Conservation (phyloP, 2,329 filamentous ascomycete genomes). For the Pyricularia pennisetigena region DNA sequence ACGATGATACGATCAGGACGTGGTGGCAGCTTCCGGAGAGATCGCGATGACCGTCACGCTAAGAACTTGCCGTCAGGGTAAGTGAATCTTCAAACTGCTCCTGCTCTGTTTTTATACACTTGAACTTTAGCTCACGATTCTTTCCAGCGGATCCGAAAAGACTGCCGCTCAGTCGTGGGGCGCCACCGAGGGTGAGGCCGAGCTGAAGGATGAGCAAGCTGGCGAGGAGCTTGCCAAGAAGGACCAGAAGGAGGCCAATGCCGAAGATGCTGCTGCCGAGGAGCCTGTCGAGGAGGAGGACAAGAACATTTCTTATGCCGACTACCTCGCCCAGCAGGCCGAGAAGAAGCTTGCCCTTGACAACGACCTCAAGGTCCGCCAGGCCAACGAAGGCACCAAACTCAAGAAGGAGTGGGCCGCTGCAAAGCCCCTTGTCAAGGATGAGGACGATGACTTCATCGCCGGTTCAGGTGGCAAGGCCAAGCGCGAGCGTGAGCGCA, state of each 20-base stretch:
- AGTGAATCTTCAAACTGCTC: conserved; percentile 27
- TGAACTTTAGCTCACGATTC: conserved; percentile 12
- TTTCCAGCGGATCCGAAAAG: conserved; percentile 60
- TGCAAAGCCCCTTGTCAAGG: conserved; percentile 62
- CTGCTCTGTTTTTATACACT: conserved; percentile 7
- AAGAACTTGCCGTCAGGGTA: conserved; percentile 25
- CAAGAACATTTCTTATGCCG: conserved; percentile 81
- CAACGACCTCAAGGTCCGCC: conserved; percentile 63
- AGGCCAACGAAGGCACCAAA: conserved; percentile 87
- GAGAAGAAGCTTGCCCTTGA: conserved; percentile 69
- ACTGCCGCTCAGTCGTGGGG: conserved; percentile 88
- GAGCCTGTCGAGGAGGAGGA: conserved; percentile 59
- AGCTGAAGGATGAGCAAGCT: conserved; percentile 84
- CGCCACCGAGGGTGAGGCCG: conserved; percentile 67
- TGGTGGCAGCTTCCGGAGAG: conserved; percentile 40
- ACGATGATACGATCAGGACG: conserved; percentile 30
- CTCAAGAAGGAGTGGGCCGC: conserved; percentile 85
- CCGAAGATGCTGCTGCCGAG: conserved; percentile 26
- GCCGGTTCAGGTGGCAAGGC: conserved; percentile 65
- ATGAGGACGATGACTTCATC: conserved; percentile 68
- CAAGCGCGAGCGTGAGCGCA: conserved; percentile 78
- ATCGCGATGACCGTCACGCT: conserved; percentile 47
- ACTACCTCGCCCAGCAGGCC: conserved; percentile 67
- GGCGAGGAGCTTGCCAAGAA: conserved; percentile 80
- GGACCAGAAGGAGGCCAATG: conserved; percentile 62